Conservation (phyloP, 495 filamentous ascomycete species). For the Cercophora samala region DNA sequence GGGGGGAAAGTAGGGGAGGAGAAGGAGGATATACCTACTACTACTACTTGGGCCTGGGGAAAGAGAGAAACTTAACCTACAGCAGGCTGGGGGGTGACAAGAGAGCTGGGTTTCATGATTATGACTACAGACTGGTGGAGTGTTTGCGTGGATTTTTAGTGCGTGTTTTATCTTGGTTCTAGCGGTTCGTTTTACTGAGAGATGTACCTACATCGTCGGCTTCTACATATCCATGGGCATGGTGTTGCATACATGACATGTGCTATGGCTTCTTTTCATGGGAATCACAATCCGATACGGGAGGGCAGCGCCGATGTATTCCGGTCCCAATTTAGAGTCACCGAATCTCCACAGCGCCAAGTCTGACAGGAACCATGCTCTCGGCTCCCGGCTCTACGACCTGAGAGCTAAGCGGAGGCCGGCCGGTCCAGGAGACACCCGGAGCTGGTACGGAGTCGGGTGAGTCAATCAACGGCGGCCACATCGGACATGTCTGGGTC, state of each 20-base stretch:
- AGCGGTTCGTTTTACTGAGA: background rate
- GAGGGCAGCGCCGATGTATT: background rate
- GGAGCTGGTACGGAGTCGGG: conserved; percentile 1
- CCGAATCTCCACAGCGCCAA: conserved; percentile 3
- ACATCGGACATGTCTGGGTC: background rate
- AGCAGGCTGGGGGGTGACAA: background rate
- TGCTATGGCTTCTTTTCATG: background rate
- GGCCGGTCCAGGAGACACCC: conserved; percentile 3
- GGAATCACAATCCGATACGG: background rate
- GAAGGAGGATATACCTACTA: conserved; percentile 1
- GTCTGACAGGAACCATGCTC: background rate
- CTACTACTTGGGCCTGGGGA: background rate
- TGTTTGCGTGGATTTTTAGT: conserved; percentile 2
- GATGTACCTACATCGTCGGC: background rate
- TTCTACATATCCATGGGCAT: background rate
- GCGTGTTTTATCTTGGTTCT: too few relatives aligned
- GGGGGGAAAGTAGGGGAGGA: background rate
- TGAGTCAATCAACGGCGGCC: conserved; percentile 2
- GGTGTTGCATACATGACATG: background rate
- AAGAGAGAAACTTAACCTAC: background rate
- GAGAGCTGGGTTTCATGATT: conserved; percentile 20
- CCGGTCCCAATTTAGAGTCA: conserved; percentile 1
- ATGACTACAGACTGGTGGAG: conserved; percentile 16
- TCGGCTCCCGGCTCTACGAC: background rate
- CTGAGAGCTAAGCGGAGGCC: background rate